These are phyloP conservation scores for Gossypium australe DNA, from an alignment of 345 rosid genomes.

Conservation along the genomic window DNA sequence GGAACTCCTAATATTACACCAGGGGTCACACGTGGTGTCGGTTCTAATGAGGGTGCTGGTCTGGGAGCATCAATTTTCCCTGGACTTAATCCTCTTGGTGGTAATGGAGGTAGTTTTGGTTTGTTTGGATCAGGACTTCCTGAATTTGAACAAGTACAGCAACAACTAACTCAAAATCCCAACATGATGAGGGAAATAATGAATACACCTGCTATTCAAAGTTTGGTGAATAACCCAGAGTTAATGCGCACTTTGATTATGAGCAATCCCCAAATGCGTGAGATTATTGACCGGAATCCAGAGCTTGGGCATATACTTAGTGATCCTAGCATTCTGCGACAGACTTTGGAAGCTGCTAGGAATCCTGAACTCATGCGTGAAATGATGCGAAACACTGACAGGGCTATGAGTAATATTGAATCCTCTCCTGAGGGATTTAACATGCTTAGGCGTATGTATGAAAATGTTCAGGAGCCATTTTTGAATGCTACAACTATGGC, in stretches of 20 bases:
- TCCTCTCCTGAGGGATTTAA: constrained; percentile 86
- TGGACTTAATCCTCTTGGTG: constrained; percentile 54
- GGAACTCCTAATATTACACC: constrained; percentile 39
- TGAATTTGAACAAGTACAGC: constrained; percentile 75
- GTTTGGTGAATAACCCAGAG: constrained; percentile 80
- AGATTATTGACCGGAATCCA: constrained; percentile 82
- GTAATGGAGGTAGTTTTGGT: constrained; percentile 41
- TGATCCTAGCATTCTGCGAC: constrained; percentile 76
- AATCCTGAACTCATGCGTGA: constrained; percentile 96
- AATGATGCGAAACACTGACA: constrained; percentile 83
- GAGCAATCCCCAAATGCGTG: constrained; percentile 95
- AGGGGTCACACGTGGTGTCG: constrained; percentile 49
- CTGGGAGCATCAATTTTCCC: constrained; percentile 66
- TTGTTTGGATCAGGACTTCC: constrained; percentile 68
- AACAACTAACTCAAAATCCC: constrained; percentile 74
- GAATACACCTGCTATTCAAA: constrained; percentile 81
- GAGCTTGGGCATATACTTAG: constrained; percentile 84
- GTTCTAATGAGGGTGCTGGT: constrained; percentile 48
- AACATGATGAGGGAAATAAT: constrained; percentile 75
- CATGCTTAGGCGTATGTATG: constrained; percentile 91
- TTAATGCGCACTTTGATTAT: constrained; percentile 68
- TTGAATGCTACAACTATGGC: constrained; percentile 73
- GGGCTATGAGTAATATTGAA: constrained; percentile 87
- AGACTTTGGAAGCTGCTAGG: constrained; percentile 77
- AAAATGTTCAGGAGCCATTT: constrained; percentile 84